Percentiles rank a stretch among this genome's conserved stretches.
Conservation (phyloP, 2,329 filamentous ascomycete species). For the Verticillium alfalfae region DNA sequence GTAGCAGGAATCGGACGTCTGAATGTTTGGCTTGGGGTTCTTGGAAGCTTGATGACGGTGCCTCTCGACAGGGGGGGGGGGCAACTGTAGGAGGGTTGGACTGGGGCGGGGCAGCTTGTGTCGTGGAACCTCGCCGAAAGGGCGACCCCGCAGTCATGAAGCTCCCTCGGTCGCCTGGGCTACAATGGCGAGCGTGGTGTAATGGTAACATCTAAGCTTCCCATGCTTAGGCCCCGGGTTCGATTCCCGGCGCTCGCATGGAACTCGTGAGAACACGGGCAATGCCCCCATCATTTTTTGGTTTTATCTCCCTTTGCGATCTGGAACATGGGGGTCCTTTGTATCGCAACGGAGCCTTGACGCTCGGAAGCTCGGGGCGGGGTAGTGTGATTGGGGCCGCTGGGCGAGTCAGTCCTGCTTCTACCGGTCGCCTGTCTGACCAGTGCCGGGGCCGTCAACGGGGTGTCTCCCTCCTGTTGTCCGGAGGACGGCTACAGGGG, state of each 20-base stretch:
- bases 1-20: neutral
- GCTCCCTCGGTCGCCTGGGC: neutral
- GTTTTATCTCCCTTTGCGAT: neutral
- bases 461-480: too few species aligned
- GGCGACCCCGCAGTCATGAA: neutral
- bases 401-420: neutral
- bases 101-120: neutral
- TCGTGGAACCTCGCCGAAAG: neutral
- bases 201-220: slow-evolving; percentile 14
- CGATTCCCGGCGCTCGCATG: slow-evolving; percentile 11
- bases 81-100: neutral
- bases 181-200: slow-evolving; percentile 6
- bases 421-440: neutral
- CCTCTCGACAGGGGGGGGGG: neutral
- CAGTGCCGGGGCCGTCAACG: too few species aligned
- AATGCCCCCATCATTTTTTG: neutral
- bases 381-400: neutral
- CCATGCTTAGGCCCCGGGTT: slow-evolving; percentile 14
- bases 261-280: neutral
- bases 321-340: neutral
- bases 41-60: neutral
- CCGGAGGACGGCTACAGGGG: too few species aligned
- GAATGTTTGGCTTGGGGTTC: neutral
- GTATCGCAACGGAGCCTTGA: too few species aligned
- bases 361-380: neutral